Percentiles rank a stretch among this genome's conserved stretches.
phyloP scores from a whole-genome alignment of 2,329 filamentous ascomycete species.

The Colletotrichum sansevieriae region DNA sequence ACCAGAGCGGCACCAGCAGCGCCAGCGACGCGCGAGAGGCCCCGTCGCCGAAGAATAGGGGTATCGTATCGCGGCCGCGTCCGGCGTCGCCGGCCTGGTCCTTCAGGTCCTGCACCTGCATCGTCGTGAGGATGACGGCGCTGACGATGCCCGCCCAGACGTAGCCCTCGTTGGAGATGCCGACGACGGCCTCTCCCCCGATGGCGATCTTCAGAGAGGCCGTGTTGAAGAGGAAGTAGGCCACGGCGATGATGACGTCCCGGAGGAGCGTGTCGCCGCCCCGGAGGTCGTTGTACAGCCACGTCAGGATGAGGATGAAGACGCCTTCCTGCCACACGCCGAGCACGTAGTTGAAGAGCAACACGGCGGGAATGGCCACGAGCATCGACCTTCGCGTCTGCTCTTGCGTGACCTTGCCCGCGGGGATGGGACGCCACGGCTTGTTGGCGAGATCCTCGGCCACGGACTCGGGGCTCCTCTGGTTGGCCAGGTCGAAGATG shows the following conservation, averaged over 20 bases:
- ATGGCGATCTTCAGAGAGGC: conserved; percentile 45
- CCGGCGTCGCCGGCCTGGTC: conserved; percentile 47
- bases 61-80: conserved; percentile 46
- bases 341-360: conserved; percentile 42
- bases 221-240: conserved; percentile 48
- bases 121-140: conserved; percentile 46
- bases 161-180: conserved; percentile 36
- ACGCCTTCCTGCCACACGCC: conserved; percentile 44
- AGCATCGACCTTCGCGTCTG: conserved; percentile 47
- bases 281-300: conserved; percentile 50
- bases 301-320: conserved; percentile 46
- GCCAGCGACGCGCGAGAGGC: conserved; percentile 26
- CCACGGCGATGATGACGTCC: conserved; percentile 47
- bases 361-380: conserved; percentile 42
- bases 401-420: conserved; percentile 44
- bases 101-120: conserved; percentile 48
- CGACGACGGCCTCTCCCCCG: background rate
- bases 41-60: conserved; percentile 46
- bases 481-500: conserved; percentile 49
- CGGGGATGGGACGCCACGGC: conserved; percentile 50
- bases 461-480: conserved; percentile 44
- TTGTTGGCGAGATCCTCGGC: conserved; percentile 50
- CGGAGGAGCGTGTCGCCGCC: conserved; percentile 46
- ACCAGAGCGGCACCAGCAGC: conserved; percentile 31
- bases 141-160: conserved; percentile 45